phyloP scores from a whole-genome alignment of 148 eudicot genomes.

The Chenopodium album region DNA sequence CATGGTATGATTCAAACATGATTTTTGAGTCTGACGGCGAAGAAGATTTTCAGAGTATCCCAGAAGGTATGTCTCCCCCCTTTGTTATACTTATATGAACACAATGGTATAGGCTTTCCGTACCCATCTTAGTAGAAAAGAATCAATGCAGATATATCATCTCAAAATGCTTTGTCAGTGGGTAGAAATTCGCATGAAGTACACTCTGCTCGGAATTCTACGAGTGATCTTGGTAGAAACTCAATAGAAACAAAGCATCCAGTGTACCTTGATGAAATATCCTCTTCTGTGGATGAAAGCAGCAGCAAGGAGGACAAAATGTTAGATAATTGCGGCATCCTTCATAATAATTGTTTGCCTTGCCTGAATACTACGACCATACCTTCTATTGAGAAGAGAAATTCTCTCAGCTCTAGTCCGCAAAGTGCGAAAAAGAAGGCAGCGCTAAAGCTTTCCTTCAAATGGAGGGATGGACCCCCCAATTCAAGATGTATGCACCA shows the following conservation, averaged over 20 bases:
- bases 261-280: slow-evolving; percentile 60
- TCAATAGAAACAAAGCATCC: slow-evolving; percentile 49
- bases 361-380: slow-evolving; percentile 65
- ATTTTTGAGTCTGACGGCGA: slow-evolving; percentile 87
- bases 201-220: slow-evolving; percentile 50
- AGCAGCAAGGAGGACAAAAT: slow-evolving; percentile 48
- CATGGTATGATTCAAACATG: slow-evolving; percentile 80
- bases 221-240: slow-evolving; percentile 44
- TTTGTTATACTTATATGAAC: neutral
- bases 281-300: slow-evolving; percentile 53
- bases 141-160: slow-evolving; percentile 49
- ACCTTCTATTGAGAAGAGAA: slow-evolving; percentile 69
- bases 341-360: slow-evolving; percentile 72
- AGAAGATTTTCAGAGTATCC: slow-evolving; percentile 83
- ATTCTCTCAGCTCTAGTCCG: slow-evolving; percentile 65
- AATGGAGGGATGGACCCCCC: slow-evolving; percentile 79
- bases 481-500: slow-evolving; percentile 35
- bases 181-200: slow-evolving; percentile 37
- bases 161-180: slow-evolving; percentile 45
- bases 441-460: slow-evolving; percentile 62
- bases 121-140: slow-evolving; percentile 6
- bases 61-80: slow-evolving; percentile 55
- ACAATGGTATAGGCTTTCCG: neutral
- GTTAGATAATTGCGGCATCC: slow-evolving; percentile 72
- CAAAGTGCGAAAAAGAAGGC: slow-evolving; percentile 65